Conservation (phyloP, 768 basidiomycete species). For the Lactarius quietus region DNA sequence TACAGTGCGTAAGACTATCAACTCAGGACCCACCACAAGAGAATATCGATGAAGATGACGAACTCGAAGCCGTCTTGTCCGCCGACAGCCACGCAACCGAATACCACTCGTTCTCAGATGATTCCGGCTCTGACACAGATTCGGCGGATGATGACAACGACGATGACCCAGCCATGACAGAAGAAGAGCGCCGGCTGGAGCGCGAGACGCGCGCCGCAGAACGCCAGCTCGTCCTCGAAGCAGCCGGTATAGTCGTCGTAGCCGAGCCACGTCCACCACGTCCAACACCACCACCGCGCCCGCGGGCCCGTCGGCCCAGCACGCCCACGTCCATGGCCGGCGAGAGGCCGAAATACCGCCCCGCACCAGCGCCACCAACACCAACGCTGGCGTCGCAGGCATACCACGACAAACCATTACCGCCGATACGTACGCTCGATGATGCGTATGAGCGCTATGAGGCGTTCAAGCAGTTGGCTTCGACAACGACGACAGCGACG, state of each 20-base stretch:
- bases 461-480: slow-evolving; percentile 59
- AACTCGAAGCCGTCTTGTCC: slow-evolving; percentile 23
- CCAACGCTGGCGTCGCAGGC: slow-evolving; percentile 21
- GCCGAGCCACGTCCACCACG: slow-evolving; percentile 52
- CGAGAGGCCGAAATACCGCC: slow-evolving; percentile 39
- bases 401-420: slow-evolving; percentile 13
- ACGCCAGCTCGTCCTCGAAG: slow-evolving; percentile 77
- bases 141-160: slow-evolving; percentile 14
- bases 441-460: slow-evolving; percentile 92
- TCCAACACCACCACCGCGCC: slow-evolving; percentile 37
- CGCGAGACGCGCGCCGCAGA: slow-evolving; percentile 65
- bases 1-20: not conserved
- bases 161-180: slow-evolving; percentile 36
- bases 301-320: slow-evolving; percentile 1
- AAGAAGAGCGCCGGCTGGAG: slow-evolving; percentile 49
- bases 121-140: slow-evolving; percentile 34
- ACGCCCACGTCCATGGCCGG: slow-evolving; percentile 25
- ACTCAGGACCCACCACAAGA: no score
- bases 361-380: slow-evolving; percentile 49
- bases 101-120: slow-evolving; percentile 19
- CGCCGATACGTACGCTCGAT: slow-evolving; percentile 41
- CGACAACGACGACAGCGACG: no score
- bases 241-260: slow-evolving; percentile 83
- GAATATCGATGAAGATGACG: slow-evolving; percentile 21
- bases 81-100: slow-evolving; percentile 26